Conservation (phyloP, 208 protist genomes). For the Acanthamoeba culbertsoni region DNA sequence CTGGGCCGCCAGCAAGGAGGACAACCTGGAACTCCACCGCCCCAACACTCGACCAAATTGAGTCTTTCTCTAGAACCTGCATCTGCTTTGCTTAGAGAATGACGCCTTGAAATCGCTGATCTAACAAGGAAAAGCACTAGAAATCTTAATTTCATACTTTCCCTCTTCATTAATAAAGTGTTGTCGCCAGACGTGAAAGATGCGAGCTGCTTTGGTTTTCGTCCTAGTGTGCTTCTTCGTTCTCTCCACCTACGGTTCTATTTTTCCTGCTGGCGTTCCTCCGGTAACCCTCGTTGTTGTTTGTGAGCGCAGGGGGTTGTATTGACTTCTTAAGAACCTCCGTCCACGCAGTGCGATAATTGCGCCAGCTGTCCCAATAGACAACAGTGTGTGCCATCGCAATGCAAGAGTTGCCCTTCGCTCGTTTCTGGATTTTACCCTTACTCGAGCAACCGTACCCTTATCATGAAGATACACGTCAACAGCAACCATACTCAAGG, state of each 20-base stretch:
- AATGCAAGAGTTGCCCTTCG: not conserved
- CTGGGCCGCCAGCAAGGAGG: slow-evolving; percentile 71
- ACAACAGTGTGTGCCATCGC: not conserved
- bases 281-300: not conserved
- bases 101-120: too few relatives aligned
- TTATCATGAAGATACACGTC: slow-evolving; percentile 35
- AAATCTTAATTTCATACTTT: too few relatives aligned
- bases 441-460: slow-evolving; percentile 8
- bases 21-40: slow-evolving; percentile 76
- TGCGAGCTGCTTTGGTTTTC: too few relatives aligned
- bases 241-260: too few relatives aligned
- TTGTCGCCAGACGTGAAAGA: too few relatives aligned
- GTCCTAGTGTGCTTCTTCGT: too few relatives aligned
- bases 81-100: not conserved
- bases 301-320: too few relatives aligned
- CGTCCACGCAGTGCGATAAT: not conserved
- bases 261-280: not conserved
- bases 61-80: not conserved
- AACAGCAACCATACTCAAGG: slow-evolving; percentile 25
- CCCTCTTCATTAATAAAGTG: too few relatives aligned
- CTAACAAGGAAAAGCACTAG: too few relatives aligned
- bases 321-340: not conserved
- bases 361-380: not conserved
- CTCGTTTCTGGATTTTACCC: slow-evolving; percentile 12
- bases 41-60: not conserved